Base-by-base conservation (phyloP, 805 yeast genomes). In the Candida peoriensis region DNA sequence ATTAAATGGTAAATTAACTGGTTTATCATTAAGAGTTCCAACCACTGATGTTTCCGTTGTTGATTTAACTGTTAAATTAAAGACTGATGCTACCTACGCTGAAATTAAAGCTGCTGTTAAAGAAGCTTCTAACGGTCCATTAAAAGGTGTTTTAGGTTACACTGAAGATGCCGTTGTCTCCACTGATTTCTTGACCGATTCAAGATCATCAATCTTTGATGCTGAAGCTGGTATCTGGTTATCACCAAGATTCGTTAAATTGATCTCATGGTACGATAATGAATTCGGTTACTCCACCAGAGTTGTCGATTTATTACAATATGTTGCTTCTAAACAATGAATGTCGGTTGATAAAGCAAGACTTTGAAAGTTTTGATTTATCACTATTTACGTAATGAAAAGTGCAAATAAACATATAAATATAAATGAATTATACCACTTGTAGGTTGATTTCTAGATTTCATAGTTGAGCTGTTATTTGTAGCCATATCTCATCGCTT, bases 221-320 rank as follows among this genome's bases (percentile, higher is more conserved):
- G 76, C 78, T 49, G 62, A 71, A 57, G 84, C 83, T 44, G 82
- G 83, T 70, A 75, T 78, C 64, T 74, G 70, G 63, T 72, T 78
- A 61, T 74, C 81, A 53, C 81, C 81, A 63, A 72, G 72, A 50
- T 78, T 78, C 69, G 81, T 77, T 59, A 78, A 78, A 67, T 72
- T 78, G 66, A 67, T 78, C 57, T 64, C 83, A 41, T 78, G 83
- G 84, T 78, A 77, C 70, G 85, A 78, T 64, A 78, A 78, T 66
- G 85, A 78, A 68, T 77, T 60, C 68, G 84, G 84, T 66, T 78
- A 78, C 76, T 75, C 81, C 52, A 73, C 80, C 70, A 76, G 85
- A 74, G 85, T 78, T 50, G 81, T 77, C 52, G 85, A 78, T 65
- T 72, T 78, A 62, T 71, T 77, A 54, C 70, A 74, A 64, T 76